phyloP scores from a whole-genome alignment of 2,329 filamentous ascomycete genomes.

The Aureobasidium leucospermi region DNA sequence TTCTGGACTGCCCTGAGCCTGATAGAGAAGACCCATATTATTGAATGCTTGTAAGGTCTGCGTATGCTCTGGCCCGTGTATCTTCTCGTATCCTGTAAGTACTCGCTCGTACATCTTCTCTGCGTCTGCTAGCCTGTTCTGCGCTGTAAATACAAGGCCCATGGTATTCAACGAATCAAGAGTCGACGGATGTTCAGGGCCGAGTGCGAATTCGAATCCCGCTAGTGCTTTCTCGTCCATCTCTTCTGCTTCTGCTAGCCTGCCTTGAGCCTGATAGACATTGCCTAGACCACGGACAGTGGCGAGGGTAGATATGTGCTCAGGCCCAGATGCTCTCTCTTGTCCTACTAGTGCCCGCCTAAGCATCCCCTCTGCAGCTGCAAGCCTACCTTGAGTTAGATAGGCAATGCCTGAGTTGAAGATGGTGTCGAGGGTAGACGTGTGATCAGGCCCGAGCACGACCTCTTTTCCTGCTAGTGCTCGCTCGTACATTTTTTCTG shows the following conservation, averaged over 20 bases:
- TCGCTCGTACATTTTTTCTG: conserved; percentile 15
- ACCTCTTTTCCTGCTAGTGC: conserved; percentile 8
- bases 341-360: not conserved
- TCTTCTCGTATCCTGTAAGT: conserved; percentile 13
- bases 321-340: not conserved
- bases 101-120: not conserved
- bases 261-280: not conserved
- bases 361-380: not conserved
- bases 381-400: not conserved
- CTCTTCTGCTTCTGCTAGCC: not conserved
- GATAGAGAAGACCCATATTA: not conserved
- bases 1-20: too few species aligned
- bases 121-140: conserved; percentile 16
- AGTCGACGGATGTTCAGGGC: conserved; percentile 13
- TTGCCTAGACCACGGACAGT: not conserved
- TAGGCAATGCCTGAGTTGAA: not conserved
- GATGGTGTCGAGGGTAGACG: not conserved
- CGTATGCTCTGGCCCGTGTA: conserved; percentile 11
- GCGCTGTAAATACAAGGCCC: not conserved
- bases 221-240: not conserved
- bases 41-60: conserved; percentile 13
- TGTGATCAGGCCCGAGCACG: not conserved
- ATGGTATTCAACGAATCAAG: conserved; percentile 11
- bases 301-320: not conserved
- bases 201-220: conserved; percentile 10